Percentiles rank a stretch among this genome's conserved stretches.
phyloP scores from a whole-genome alignment of 176 grass and related monocot species.

The Oryza meyeriana region DNA sequence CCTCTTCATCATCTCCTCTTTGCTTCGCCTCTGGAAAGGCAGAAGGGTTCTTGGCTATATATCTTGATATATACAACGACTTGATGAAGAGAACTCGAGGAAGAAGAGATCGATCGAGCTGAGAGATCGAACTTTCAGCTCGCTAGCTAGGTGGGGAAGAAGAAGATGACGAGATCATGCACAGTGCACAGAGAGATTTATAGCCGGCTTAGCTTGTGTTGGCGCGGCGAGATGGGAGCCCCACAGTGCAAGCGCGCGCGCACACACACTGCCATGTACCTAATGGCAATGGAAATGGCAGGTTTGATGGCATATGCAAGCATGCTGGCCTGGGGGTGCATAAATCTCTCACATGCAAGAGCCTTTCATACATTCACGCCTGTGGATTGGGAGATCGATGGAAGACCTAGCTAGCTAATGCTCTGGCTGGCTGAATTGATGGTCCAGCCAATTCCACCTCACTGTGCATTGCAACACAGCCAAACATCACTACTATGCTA shows the following conservation, averaged over 20 bases:
- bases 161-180: conserved; percentile 19
- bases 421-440: conserved; percentile 47
- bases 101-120: background rate
- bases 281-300: conserved; percentile 22
- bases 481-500: background rate
- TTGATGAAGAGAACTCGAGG: no score
- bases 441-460: conserved; percentile 53
- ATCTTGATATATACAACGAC: no score
- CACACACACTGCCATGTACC: background rate
- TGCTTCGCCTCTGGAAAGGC: no score
- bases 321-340: background rate
- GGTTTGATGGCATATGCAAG: background rate
- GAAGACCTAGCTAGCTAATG: conserved; percentile 12
- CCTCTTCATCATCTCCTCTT: conserved; percentile 19
- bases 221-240: conserved; percentile 19
- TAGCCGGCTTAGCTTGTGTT: background rate
- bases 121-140: background rate
- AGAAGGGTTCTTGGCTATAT: no score
- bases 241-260: background rate
- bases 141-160: no score
- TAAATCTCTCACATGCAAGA: conserved; percentile 50
- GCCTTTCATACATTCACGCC: conserved; percentile 39
- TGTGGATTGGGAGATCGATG: conserved; percentile 22
- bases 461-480: background rate
- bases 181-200: conserved; percentile 30